Evolutionary conservation across 306 rosid species (phyloP).

Genomic region (Heteromeles arbutifolia): DNA sequence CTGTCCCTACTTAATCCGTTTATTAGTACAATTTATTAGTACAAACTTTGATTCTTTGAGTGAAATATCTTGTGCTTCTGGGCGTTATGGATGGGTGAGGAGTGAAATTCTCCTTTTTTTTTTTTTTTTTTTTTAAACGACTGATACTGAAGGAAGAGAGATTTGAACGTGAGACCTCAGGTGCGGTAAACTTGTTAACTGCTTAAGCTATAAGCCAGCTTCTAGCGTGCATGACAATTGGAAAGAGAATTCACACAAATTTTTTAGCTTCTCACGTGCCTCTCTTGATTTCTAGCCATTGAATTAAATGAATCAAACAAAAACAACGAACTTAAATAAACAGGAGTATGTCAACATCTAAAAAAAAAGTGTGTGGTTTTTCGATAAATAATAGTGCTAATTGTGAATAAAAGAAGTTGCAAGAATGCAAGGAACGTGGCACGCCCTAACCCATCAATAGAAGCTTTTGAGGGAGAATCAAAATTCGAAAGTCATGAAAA

Average conservation of each 20-base stretch:
- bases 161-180: not conserved
- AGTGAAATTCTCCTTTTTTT: too few species aligned
- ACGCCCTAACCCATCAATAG: constrained; percentile 19
- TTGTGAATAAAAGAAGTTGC: not conserved
- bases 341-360: too few species aligned
- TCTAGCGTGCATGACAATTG: too few species aligned
- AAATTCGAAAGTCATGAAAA: constrained; percentile 13
- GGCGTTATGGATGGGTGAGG: not conserved
- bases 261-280: not conserved
- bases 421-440: constrained; percentile 38
- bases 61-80: not conserved
- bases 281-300: too few species aligned
- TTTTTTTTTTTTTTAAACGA: too few species aligned
- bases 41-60: not conserved
- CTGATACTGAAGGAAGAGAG: not conserved
- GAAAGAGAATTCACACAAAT: not conserved
- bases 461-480: constrained; percentile 22
- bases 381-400: too few species aligned
- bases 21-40: not conserved
- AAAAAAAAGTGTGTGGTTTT: too few species aligned
- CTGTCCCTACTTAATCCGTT: not conserved
- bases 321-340: too few species aligned
- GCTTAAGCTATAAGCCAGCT: too few species aligned
- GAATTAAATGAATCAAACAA: not conserved
- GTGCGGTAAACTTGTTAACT: not conserved